phyloP scores from a whole-genome alignment of 148 eudicot species.

The Nepenthes gracilis region DNA sequence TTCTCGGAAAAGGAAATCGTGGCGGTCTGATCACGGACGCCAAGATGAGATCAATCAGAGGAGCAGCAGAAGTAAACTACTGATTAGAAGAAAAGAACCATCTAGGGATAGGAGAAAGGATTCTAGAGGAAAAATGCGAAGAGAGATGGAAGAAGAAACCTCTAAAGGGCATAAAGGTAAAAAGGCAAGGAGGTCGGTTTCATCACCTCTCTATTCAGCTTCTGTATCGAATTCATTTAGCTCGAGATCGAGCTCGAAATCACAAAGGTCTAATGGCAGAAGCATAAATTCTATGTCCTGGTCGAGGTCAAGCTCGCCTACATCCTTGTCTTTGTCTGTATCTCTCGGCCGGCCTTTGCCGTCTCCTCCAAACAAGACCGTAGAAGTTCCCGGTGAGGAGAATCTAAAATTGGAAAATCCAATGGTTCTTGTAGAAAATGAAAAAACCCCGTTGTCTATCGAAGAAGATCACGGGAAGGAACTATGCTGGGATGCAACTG shows the following conservation, averaged over 20 bases:
- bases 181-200: conserved; percentile 19
- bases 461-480: background rate
- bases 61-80: background rate
- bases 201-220: background rate
- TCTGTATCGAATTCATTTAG: conserved; percentile 8
- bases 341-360: conserved; percentile 17
- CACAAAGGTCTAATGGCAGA: conserved; percentile 3
- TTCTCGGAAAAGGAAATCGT: conserved; percentile 8
- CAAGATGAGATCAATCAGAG: conserved; percentile 4
- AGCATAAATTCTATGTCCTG: conserved; percentile 13
- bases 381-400: conserved; percentile 8
- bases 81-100: conserved; percentile 7
- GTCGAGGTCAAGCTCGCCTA: conserved; percentile 26
- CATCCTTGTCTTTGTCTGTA: conserved; percentile 18
- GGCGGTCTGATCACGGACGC: conserved; percentile 7
- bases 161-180: conserved; percentile 16
- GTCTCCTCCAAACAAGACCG: conserved; percentile 19
- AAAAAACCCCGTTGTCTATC: conserved; percentile 2
- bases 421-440: conserved; percentile 4
- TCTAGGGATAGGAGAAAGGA: conserved; percentile 16
- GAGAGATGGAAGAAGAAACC: conserved; percentile 17
- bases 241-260: conserved; percentile 6
- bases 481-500: no score
- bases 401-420: conserved; percentile 10
- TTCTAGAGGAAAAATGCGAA: conserved; percentile 15